These are phyloP conservation scores for Juglanconis sp. DNA, from an alignment of 2,329 filamentous ascomycete genomes.

Conservation along the genomic window DNA sequence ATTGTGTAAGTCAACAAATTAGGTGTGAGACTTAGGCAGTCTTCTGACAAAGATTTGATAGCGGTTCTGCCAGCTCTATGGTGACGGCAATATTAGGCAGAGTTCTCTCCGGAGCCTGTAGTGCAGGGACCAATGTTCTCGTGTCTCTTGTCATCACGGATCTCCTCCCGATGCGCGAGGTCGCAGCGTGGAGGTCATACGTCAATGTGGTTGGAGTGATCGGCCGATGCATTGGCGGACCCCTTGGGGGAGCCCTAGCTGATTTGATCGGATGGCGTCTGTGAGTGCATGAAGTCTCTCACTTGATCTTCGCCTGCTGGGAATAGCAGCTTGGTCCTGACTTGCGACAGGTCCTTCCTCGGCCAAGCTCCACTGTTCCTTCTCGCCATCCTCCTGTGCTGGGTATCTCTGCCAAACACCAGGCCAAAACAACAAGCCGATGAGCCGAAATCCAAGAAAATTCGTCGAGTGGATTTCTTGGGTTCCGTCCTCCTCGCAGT, in stretches of 20 bases:
- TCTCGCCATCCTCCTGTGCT: slow-evolving; percentile 41
- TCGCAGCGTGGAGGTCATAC: slow-evolving; percentile 52
- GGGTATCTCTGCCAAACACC: slow-evolving; percentile 32
- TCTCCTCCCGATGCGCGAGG: slow-evolving; percentile 48
- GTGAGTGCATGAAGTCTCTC: slow-evolving; percentile 31
- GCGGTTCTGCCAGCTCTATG: slow-evolving; percentile 44
- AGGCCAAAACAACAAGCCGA: slow-evolving; percentile 5
- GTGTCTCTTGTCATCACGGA: slow-evolving; percentile 53
- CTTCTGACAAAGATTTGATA: neutral
- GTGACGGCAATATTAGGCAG: slow-evolving; percentile 48
- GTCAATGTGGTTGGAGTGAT: slow-evolving; percentile 50
- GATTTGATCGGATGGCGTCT: slow-evolving; percentile 66
- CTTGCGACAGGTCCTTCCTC: slow-evolving; percentile 46
- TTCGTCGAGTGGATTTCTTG: slow-evolving; percentile 56
- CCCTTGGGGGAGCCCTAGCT: slow-evolving; percentile 57
- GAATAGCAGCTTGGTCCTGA: neutral
- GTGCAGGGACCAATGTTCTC: slow-evolving; percentile 48
- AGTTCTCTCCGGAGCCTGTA: slow-evolving; percentile 49
- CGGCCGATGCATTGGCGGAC: slow-evolving; percentile 50
- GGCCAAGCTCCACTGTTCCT: slow-evolving; percentile 55
- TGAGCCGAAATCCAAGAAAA: slow-evolving; percentile 25
- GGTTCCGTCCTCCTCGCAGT: slow-evolving; percentile 46
- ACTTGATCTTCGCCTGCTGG: no score
- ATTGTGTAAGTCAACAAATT: slow-evolving; percentile 28
- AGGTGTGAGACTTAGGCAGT: neutral